Percentiles rank a stretch among this genome's conserved stretches.
Evolutionary conservation across 2,329 filamentous ascomycete genomes (phyloP).

Genomic region (Venturia nashicola): DNA sequence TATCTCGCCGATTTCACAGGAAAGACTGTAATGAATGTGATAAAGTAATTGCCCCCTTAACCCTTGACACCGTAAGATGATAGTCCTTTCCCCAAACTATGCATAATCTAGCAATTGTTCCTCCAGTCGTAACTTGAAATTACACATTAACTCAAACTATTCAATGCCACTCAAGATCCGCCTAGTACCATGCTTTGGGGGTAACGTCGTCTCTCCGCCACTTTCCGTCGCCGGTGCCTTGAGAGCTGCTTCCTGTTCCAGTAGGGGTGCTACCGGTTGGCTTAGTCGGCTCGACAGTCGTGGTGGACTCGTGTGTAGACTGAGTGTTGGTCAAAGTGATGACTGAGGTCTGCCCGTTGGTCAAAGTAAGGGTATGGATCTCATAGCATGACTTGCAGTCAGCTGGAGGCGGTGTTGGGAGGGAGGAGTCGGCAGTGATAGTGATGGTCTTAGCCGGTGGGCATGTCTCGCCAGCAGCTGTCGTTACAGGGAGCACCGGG

Average conservation of each 20-base stretch:
- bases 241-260: neutral
- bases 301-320: neutral
- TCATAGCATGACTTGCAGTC: slow-evolving; percentile 6
- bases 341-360: neutral
- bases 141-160: neutral
- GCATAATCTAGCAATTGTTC: neutral
- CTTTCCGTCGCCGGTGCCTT: neutral
- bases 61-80: no score
- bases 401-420: neutral
- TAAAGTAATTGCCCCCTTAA: no score
- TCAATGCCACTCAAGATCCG: neutral
- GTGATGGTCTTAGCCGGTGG: no score
- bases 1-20: no score
- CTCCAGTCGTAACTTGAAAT: neutral
- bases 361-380: slow-evolving; percentile 2
- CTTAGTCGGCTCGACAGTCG: neutral
- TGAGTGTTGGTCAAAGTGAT: neutral
- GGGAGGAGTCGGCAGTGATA: no score
- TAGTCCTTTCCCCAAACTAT: no score
- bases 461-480: no score
- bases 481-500: neutral
- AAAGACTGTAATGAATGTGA: no score
- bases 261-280: neutral
- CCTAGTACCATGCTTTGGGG: neutral
- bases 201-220: neutral